These are phyloP conservation scores for Serendipita sp. DNA, from an alignment of 1,284 basidiomycete species.

Conservation along the genomic window DNA sequence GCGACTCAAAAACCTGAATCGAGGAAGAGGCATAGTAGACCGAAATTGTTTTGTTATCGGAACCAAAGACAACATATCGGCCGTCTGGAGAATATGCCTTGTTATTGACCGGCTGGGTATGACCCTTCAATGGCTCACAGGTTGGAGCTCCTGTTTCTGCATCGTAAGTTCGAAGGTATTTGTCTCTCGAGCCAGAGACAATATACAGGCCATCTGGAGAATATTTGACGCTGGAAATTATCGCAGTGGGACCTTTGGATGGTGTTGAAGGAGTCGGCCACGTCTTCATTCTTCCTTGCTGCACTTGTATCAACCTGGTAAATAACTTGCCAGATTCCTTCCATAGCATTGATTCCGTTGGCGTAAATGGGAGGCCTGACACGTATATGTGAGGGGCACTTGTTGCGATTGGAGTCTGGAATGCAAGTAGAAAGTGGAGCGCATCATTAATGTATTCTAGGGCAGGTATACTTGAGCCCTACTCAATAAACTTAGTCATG, in stretches of 20 bases:
- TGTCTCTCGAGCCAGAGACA: conserved; percentile 8
- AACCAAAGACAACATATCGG: conserved; percentile 5
- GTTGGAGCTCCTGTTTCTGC: not conserved
- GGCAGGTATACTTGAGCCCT: no score
- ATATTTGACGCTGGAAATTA: not conserved
- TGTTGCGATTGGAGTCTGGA: not conserved
- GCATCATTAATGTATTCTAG: no score
- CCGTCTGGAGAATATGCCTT: conserved; percentile 9
- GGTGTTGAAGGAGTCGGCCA: not conserved
- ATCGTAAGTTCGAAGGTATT: conserved; percentile 7
- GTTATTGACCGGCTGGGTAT: not conserved
- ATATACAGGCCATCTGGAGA: conserved; percentile 7
- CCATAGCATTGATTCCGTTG: not conserved
- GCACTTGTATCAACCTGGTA: not conserved
- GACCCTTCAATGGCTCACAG: not conserved
- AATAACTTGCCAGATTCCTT: not conserved
- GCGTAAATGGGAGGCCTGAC: not conserved
- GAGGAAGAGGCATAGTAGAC: not conserved
- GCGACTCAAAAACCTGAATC: not conserved
- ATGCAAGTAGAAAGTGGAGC: not conserved
- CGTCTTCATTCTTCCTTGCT: not conserved
- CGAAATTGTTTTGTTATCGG: conserved; percentile 7
- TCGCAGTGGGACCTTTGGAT: not conserved
- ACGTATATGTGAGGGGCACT: not conserved
- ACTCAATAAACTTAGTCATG: no score